Base-by-base conservation (phyloP, 2,329 filamentous ascomycete genomes). In the Diaporthe velutina region DNA sequence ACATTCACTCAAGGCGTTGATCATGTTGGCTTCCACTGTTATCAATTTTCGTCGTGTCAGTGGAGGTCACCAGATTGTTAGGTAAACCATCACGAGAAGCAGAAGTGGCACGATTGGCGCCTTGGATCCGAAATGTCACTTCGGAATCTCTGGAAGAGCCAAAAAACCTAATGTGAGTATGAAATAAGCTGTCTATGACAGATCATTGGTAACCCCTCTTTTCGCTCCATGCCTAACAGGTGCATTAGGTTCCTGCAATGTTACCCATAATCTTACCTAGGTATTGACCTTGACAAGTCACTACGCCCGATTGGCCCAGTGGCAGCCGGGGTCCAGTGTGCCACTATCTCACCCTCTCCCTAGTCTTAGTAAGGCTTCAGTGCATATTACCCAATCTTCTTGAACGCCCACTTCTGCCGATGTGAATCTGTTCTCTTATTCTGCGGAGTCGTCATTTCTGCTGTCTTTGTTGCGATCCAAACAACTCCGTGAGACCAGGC, bases 301-400 rank as follows among this genome's bases (percentile, higher is more conserved):
- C 25, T n/a, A 7, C 13, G 25, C 13, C 10, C 35, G 25, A 58
- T 58, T 58, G 33, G 33, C 33, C 33, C 22, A 22, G 22, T 15
- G 28, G 13, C 22, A 25, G 30, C 30, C 33, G 30, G 57, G 57
- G 13, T 40, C 3, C 35, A 60, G 22, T n/a, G 22, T 33, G 13
- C 22, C 35, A 25, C 13, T 0, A 35, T 42, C 35, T 40, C 5
- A 61, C 35, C 7, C n/a, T 40, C 19, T 42, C 19, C 3, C 1
- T 25, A 25, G 38, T 42, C 58, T 64, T 64, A 64, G 25, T 64
- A 64, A 64, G 38, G n/a, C 38, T 42, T 61, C 15, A 12, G n/a
- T 57, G 10, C 10, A 6, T n/a, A 57, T 19, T 35, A 57, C 58
- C 58, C 19, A 38, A 61, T 9, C 35, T 28, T 28, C n/a, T 25